Percentiles rank a stretch among this genome's conserved stretches.
Conservation (phyloP, 148 eudicot genomes). For the Oxyria digyna region DNA sequence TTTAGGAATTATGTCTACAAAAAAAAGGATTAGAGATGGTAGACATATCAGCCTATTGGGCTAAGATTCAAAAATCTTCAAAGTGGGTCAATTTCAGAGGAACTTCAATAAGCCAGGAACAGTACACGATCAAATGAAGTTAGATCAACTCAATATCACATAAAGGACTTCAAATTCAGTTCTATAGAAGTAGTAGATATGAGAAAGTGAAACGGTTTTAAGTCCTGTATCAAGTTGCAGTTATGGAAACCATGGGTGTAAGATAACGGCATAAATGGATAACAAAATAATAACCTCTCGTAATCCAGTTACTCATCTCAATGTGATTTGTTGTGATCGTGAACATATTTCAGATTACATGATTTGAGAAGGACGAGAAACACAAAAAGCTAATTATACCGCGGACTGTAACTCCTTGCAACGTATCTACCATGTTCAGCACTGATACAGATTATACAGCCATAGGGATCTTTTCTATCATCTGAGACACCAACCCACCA, state of each 20-base stretch:
- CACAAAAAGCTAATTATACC: constrained; percentile 28
- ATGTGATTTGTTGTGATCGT: not conserved
- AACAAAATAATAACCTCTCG: not conserved
- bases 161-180: not conserved
- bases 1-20: not conserved
- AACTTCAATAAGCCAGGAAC: not conserved
- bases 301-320: not conserved
- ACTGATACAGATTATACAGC: constrained; percentile 79
- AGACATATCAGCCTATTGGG: not conserved
- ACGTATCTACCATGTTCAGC: constrained; percentile 97
- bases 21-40: not conserved
- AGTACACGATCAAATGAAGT: not conserved
- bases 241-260: not conserved
- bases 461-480: constrained; percentile 63
- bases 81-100: not conserved
- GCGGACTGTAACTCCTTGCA: constrained; percentile 86
- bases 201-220: not conserved
- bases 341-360: not conserved
- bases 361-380: not conserved
- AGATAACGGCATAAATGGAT: not conserved
- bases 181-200: not conserved
- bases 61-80: not conserved
- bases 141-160: not conserved
- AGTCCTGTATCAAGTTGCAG: not conserved
- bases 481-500: constrained; percentile 98